Base-by-base conservation (phyloP, 2,329 filamentous ascomycete species). In the Alternaria sp. region DNA sequence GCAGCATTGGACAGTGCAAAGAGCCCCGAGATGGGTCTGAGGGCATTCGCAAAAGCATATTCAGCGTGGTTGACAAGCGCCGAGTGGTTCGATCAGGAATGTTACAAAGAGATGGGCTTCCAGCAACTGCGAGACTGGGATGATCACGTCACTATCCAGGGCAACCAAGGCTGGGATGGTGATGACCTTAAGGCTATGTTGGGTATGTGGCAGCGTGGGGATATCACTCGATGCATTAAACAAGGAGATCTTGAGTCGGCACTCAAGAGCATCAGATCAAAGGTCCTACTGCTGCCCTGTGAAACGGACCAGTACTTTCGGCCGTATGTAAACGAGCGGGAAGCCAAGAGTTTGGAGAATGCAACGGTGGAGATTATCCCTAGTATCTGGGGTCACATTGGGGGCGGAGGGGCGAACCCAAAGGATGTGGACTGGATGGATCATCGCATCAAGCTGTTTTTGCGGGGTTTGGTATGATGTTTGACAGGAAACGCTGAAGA, bases 1-100 rank as follows among this genome's bases (percentile, higher is more conserved):
- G 72, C 77, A 0, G 84, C 83, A 0, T 73, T 86, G 9, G 66
- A 82, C 1, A 81, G 76, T 17, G 72, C 78, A 0, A 68, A 67
- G 0, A 79, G 81, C 44, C 84, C 80, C 2, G 53, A 55, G 17
- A 51, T 49, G 3, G 77, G 68, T 29, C 68, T 63, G 48, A 69
- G 28, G 72, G 82, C 56, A 3, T 80, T 80, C 60, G 72, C 66
- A 0, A 68, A 77, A 33, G 77, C 73, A 1, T 80, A 78, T 60
- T 71, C 73, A 1, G 76, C 78, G 1, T 80, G 79, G 79, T 65
- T 77, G 51, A 71, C 78, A n/a, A 76, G 73, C 45, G 74, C 73
- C 23, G 72, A 71, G 46, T 80, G 79, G 77, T 81, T 79, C 46
- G 70, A 78, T n/a, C 42, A 76, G 33, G 65, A 76, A 53, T 67